Percentiles rank a stretch among this genome's conserved stretches.
phyloP scores from a whole-genome alignment of 192 early-diverging fungal species.

The Coemansia sp. region DNA sequence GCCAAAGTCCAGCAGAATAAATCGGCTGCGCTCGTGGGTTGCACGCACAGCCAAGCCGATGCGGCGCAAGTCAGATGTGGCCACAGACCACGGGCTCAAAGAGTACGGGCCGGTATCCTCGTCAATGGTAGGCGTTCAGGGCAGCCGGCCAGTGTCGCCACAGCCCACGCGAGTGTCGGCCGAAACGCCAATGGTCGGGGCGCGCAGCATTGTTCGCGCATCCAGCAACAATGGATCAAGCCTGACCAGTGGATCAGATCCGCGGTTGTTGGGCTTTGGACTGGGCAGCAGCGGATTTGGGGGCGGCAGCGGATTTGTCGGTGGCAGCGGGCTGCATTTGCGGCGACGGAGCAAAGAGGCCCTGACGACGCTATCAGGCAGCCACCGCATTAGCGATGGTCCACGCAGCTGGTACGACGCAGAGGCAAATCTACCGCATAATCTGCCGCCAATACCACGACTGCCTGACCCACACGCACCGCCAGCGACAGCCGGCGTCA shows the following conservation, averaged over 20 bases:
- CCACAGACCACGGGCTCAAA: conserved; percentile 19
- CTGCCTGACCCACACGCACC: conserved; percentile 5
- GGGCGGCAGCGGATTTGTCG: not conserved
- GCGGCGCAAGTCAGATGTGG: conserved; percentile 48
- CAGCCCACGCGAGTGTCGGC: conserved; percentile 11
- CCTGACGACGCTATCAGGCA: conserved; percentile 26
- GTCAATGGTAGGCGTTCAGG: not conserved
- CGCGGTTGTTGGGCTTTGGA: conserved; percentile 30
- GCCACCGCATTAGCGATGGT: conserved; percentile 15
- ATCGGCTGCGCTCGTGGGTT: conserved; percentile 52
- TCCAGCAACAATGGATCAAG: conserved; percentile 11
- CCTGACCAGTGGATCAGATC: conserved; percentile 26
- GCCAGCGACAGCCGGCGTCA: conserved; percentile 16
- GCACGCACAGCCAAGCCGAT: conserved; percentile 53
- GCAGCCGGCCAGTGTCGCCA: conserved; percentile 7
- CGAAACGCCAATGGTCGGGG: not conserved
- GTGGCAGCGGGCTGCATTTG: conserved; percentile 19
- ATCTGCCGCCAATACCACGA: conserved; percentile 24
- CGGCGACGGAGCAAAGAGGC: conserved; percentile 48
- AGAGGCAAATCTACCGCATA: conserved; percentile 16
- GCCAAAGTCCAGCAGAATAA: conserved; percentile 52
- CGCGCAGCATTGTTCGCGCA: not conserved
- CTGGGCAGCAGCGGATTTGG: not conserved
- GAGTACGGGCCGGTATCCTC: conserved; percentile 10
- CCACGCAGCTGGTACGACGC: conserved; percentile 42